phyloP scores from a whole-genome alignment of 2,329 filamentous ascomycete genomes.

The Aschersonia sp. region DNA sequence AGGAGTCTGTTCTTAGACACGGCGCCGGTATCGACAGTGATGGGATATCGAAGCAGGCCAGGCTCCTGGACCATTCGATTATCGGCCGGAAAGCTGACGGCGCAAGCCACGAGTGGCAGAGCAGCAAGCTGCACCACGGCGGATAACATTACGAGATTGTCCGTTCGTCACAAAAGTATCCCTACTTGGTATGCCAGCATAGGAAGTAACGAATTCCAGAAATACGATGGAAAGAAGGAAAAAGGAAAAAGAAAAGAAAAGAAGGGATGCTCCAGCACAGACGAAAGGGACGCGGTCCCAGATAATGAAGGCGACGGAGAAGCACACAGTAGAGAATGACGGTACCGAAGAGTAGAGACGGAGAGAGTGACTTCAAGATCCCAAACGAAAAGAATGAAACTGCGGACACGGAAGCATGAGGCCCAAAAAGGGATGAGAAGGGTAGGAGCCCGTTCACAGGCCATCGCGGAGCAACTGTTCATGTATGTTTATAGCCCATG shows the following conservation, averaged over 20 bases:
- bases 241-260: too few relatives aligned
- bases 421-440: neutral
- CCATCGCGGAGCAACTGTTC: too few relatives aligned
- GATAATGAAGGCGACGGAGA: too few relatives aligned
- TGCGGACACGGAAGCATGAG: neutral
- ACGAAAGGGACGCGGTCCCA: too few relatives aligned
- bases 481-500: neutral
- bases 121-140: slow-evolving; percentile 14
- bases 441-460: too few relatives aligned
- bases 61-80: slow-evolving; percentile 9
- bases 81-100: slow-evolving; percentile 9
- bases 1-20: slow-evolving; percentile 12
- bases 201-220: slow-evolving; percentile 10
- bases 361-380: neutral
- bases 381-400: neutral
- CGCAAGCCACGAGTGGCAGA: slow-evolving; percentile 13
- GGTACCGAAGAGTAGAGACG: neutral
- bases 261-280: too few relatives aligned
- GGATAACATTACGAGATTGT: slow-evolving; percentile 12
- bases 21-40: slow-evolving; percentile 13
- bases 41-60: slow-evolving; percentile 15
- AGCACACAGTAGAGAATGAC: neutral
- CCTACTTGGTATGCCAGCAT: slow-evolving; percentile 7
- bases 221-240: too few relatives aligned
- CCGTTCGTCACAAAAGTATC: neutral